Base-by-base conservation (phyloP, 176 grass and related monocot species). In the Zoysia pacifica region DNA sequence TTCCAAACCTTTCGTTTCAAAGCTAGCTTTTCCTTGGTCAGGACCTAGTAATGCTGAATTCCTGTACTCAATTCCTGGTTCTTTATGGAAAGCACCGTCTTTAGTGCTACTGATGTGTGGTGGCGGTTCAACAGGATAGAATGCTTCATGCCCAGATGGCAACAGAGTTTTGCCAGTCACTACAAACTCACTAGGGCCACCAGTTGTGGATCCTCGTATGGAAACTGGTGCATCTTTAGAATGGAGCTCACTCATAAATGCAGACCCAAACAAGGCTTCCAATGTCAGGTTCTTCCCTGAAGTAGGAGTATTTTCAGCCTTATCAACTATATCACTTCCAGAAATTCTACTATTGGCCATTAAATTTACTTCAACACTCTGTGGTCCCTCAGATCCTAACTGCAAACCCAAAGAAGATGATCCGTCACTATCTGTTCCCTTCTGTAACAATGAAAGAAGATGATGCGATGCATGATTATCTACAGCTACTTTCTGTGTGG, bases 201-300 rank as follows among this genome's bases (percentile, higher is more conserved):
- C 75, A 49, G 66, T 67, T 76, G 81, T 9, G 58, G 82, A 81
- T 90, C 90, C 88, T 58, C 73, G 88, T 83, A 88, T 71, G 63
- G 97, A 99, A 39, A 96, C 88, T 4, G 97, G 93, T 61, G 93
- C 97, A 70, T 99, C 90, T 89, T 81, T 90, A 8, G 93, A 99
- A 81, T 99, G 90, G 69, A 96, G 97, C 73, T 95, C 97, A 73
- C 86, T 91, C 97, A 99, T 96, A 82, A 96, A 99, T 69, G 88
- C 83, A 41, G 82, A 69, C 20, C 93, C 97, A 60, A 99, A 99
- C 84, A 99, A 83, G 62, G 88, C 80, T 93, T 95, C 97, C 64
- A 96, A 75, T 66, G 88, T 99, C 36, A 89, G 35, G 54, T 77
- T 89, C 35, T 89, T 88, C 42, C 84, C 90, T 52, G 93, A 88